Base-by-base conservation (phyloP, 192 early-diverging fungal genomes). In the Entomortierella lignicola region DNA sequence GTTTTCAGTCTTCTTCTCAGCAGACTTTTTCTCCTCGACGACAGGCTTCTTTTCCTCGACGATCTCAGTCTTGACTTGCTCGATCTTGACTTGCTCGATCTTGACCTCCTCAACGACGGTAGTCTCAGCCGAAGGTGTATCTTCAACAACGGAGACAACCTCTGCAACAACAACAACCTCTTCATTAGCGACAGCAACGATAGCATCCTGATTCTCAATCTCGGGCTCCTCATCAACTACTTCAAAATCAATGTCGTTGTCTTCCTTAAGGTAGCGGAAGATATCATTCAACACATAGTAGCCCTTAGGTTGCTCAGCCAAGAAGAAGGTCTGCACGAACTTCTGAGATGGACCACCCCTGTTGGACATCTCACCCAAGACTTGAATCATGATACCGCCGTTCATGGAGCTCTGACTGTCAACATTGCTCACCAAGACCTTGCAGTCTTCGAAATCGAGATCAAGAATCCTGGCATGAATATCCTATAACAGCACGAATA, bases 281-380 rank as follows among this genome's bases (percentile, higher is more conserved):
- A 98, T 96, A 77, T 97, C 95, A 71, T 96, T 96, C 83, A 92
- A 82, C 27, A 98, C 94, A 73, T 94, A 97, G 84, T 94, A 98
- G n/a, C 94, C 95, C 52, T 86, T 87, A 21, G 92, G 91, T 79
- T 96, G 96, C 80, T 92, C 87, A 48, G 93, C 97, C 55, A 98
- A 83, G 66, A 96, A 90, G 81, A 98, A 97, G 29, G 96, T 95
- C 71, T 97, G 97, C 31, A 87, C 92, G 74, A 98, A 98, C 72
- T 94, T 93, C 83, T 92, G 93, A 39, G 91, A 89, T 18, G 91
- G 70, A 50, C 89, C 89, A 48, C 87, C 90, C 60, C 90, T 89
- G 88, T 94, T 95, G 69, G 94, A 92, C 89, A 97, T 92, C 79
- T 96, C 92, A 41, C 97, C 97, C 32, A 97, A 81, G 25, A 97